Evolutionary conservation across 805 yeast genomes (phyloP), one percentile per base, ranked within the genome.

Genomic region (Wickerhamiella allomyrinae): DNA sequence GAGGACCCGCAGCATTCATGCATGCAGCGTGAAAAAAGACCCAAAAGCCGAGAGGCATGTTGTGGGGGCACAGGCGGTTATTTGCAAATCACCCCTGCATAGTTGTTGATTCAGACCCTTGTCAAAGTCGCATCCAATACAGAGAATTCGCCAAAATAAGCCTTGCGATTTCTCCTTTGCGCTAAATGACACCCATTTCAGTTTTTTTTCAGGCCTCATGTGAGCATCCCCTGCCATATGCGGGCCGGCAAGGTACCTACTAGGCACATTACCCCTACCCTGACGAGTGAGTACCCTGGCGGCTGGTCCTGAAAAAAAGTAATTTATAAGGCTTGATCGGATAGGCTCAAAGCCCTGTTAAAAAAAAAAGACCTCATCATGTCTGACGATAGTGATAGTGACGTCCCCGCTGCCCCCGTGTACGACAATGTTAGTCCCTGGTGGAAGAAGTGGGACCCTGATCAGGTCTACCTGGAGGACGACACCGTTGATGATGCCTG

Each of bases 401-500:
- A 36, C 9, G 39, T 36, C 3, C 39, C 39, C 7, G 39, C 39
- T 4, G 39, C 39, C 14, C 29, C 39, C n/a, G 10, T 36, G n/a
- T 13, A 13, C 17, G 20, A 22, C 3, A 19, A n/a, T 6, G 39
- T 19, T n/a, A 36, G 15, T 9, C 39, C 39, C 13, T 50, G 57
- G 54, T 49, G 51, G 45, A 19, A 44, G 22, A 39, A 38, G n/a
- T 53, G 57, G 55, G 48, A 57, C 43, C 61, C 62, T 15, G 52
- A 54, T 37, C 43, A 46, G 10, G 63, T 66, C 15, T 52, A 60
- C 1, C 38, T 66, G 3, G 43, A 42, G 4, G 47, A 54, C 10
- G 62, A 57, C 24, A 31, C 41, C 9, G 62, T 57, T 3, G 50
- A 56, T 19, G 64, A 65, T 39, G 50, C 63, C 13, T 65, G 69